These are phyloP conservation scores for Telopea speciosissima DNA, from an alignment of 177 flowering plant genomes.

Conservation along the genomic window DNA sequence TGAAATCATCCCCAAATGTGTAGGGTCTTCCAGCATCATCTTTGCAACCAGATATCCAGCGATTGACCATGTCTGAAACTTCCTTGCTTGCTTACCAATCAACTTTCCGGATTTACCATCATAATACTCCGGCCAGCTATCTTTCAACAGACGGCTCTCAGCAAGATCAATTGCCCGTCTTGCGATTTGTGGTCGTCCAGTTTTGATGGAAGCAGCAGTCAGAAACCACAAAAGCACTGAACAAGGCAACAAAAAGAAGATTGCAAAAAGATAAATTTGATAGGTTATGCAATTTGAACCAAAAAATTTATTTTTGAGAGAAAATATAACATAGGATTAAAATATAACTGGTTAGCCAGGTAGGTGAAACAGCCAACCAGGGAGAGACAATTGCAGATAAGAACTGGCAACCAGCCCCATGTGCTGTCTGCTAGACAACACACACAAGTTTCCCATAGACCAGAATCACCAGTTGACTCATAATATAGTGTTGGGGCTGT, in stretches of 20 bases:
- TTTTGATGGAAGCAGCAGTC: conserved; percentile 34
- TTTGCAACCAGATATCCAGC: conserved; percentile 34
- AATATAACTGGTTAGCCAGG: too few relatives aligned
- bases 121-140: conserved; percentile 31
- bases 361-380: too few relatives aligned
- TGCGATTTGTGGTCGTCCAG: conserved; percentile 32
- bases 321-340: too few relatives aligned
- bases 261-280: neutral
- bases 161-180: conserved; percentile 28
- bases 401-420: too few relatives aligned
- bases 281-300: too few relatives aligned
- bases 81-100: conserved; percentile 33
- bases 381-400: too few relatives aligned
- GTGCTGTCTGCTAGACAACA: too few relatives aligned
- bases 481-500: too few relatives aligned
- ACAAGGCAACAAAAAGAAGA: conserved; percentile 1
- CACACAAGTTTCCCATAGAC: too few relatives aligned
- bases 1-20: conserved; percentile 32
- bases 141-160: conserved; percentile 26
- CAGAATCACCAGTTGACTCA: too few relatives aligned
- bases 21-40: conserved; percentile 36
- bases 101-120: conserved; percentile 29
- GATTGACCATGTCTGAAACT: conserved; percentile 33
- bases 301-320: too few relatives aligned
- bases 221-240: conserved; percentile 32